Evolutionary conservation across 73 alveolate genomes (phyloP).

Genomic region (Paramecium pentaurelia): DNA sequence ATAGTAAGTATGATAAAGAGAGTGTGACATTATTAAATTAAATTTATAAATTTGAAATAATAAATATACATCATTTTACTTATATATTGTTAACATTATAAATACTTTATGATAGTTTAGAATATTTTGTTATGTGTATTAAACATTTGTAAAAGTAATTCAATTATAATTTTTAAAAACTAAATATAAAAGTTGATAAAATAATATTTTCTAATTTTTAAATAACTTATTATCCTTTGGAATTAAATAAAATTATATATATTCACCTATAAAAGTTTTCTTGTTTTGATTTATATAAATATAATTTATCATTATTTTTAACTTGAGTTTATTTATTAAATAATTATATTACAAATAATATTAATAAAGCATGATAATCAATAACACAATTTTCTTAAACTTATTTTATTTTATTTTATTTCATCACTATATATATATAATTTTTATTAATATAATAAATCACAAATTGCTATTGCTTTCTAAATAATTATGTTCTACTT

Average conservation of each 20-base stretch:
- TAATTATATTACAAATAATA: background rate
- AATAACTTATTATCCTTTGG: too few relatives aligned
- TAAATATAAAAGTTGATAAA: too few relatives aligned
- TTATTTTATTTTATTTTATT: background rate
- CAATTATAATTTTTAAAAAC: background rate
- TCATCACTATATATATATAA: background rate
- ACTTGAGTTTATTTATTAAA: too few relatives aligned
- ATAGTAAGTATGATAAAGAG: background rate
- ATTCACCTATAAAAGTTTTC: background rate
- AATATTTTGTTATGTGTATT: background rate
- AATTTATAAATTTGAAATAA: background rate
- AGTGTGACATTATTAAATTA: background rate
- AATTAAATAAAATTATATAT: too few relatives aligned
- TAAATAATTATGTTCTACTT: background rate
- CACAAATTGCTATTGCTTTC: background rate
- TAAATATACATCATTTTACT: background rate
- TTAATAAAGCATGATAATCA: background rate
- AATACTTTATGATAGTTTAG: background rate
- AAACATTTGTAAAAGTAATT: background rate
- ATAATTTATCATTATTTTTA: background rate
- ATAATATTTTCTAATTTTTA: too few relatives aligned
- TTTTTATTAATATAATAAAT: background rate
- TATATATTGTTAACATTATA: background rate
- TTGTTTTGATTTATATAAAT: background rate
- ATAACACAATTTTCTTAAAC: background rate